A percentile compares a stretch with the other conserved stretches of the same genome.
phyloP scores from a whole-genome alignment of 305 asterid genomes.

The Rubia peregrina region DNA sequence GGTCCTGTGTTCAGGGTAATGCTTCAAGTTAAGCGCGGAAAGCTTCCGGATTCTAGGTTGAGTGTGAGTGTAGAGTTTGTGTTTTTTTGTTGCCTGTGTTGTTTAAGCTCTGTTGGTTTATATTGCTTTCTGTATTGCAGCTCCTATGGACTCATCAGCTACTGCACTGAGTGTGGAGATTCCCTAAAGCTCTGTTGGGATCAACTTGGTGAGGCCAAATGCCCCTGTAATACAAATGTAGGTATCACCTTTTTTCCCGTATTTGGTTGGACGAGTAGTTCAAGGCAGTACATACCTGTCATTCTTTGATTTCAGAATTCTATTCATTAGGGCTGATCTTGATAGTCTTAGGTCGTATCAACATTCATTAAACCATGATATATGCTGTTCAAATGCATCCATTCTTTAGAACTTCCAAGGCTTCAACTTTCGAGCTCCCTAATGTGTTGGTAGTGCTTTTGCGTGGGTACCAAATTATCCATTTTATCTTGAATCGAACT shows the following conservation, averaged over 20 bases:
- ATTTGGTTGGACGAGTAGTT: neutral
- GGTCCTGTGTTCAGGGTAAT: constrained; percentile 85
- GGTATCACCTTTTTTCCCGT: constrained; percentile 7
- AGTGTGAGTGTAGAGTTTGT: neutral
- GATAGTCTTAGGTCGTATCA: neutral
- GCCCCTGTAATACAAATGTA: constrained; percentile 63
- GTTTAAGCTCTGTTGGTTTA: constrained; percentile 9
- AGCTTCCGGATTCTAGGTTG: constrained; percentile 53
- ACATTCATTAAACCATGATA: neutral
- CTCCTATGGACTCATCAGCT: constrained; percentile 67
- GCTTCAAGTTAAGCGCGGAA: constrained; percentile 82
- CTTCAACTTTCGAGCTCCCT: neutral
- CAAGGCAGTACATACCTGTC: neutral
- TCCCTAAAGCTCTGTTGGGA: constrained; percentile 57
- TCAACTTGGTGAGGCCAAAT: constrained; percentile 53
- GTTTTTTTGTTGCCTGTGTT: neutral
- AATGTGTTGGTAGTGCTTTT: neutral
- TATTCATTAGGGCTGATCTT: neutral
- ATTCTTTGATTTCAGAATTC: neutral
- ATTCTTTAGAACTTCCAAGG: neutral
- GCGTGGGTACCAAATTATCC: neutral
- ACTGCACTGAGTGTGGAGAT: constrained; percentile 70
- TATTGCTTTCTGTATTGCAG: constrained; percentile 27
- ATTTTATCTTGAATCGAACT: neutral
- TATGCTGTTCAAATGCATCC: neutral